Conservation (phyloP, 2,329 filamentous ascomycete species). For the Trichoderma arundinaceum region DNA sequence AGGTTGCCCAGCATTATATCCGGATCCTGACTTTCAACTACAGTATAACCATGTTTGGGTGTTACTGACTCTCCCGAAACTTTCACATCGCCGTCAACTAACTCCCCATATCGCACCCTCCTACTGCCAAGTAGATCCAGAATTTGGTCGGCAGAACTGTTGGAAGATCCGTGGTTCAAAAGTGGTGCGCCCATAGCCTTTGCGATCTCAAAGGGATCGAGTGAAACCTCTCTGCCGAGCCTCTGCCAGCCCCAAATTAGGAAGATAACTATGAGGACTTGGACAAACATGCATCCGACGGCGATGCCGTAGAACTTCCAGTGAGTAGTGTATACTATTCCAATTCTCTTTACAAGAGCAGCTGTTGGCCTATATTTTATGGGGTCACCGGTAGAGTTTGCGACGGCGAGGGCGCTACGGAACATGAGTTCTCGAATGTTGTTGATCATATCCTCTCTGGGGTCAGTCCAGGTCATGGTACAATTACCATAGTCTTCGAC, state of each 20-base stretch:
- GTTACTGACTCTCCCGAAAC: background rate
- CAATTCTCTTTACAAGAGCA: constrained; percentile 3
- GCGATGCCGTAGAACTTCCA: constrained; percentile 12
- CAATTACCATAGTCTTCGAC: constrained; percentile 21
- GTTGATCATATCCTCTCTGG: constrained; percentile 25
- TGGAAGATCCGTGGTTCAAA: constrained; percentile 16
- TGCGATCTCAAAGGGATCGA: constrained; percentile 26
- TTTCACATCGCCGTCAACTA: constrained; percentile 7
- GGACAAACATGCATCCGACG: constrained; percentile 12
- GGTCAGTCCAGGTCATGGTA: constrained; percentile 26
- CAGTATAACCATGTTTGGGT: background rate
- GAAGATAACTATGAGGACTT: background rate
- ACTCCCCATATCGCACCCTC: constrained; percentile 7
- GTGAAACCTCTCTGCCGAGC: constrained; percentile 18
- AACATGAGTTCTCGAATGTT: constrained; percentile 21
- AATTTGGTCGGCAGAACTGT: constrained; percentile 8
- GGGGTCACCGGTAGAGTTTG: background rate
- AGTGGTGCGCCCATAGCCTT: constrained; percentile 27
- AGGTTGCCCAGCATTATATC: background rate
- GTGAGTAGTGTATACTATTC: constrained; percentile 13
- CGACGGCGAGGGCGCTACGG: constrained; percentile 23
- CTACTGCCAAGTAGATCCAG: constrained; percentile 12
- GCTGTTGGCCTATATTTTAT: background rate
- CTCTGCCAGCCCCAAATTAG: constrained; percentile 15
- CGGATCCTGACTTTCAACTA: background rate